phyloP scores from a whole-genome alignment of 495 filamentous ascomycete genomes.

The Bathelium albidoporum region DNA sequence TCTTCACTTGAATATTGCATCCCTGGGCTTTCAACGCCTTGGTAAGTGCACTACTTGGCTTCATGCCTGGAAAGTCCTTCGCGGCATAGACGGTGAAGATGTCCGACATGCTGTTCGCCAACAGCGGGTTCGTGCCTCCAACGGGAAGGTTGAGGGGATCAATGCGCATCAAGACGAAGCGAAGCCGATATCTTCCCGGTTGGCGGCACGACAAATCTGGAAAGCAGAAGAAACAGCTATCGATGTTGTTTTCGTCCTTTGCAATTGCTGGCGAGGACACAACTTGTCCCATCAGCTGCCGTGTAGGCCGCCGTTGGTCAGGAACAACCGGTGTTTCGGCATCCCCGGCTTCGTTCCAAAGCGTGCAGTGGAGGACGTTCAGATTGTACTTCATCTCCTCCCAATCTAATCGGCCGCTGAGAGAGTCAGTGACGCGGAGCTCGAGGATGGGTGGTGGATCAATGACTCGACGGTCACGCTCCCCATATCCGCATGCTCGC shows the following conservation, averaged over 20 bases:
- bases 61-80: slow-evolving; percentile 97
- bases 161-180: slow-evolving; percentile 79
- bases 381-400: slow-evolving; percentile 55
- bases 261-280: slow-evolving; percentile 66
- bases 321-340: slow-evolving; percentile 45
- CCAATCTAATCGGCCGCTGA: slow-evolving; percentile 32
- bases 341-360: slow-evolving; percentile 52
- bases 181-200: slow-evolving; percentile 69
- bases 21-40: slow-evolving; percentile 64
- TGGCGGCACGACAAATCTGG: slow-evolving; percentile 87
- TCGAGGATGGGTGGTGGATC: slow-evolving; percentile 94
- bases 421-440: slow-evolving; percentile 59
- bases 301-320: slow-evolving; percentile 34
- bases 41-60: slow-evolving; percentile 57
- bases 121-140: slow-evolving; percentile 47
- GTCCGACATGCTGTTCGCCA: slow-evolving; percentile 61
- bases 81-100: slow-evolving; percentile 83
- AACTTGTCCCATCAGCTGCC: slow-evolving; percentile 68
- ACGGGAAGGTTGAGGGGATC: slow-evolving; percentile 39
- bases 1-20: slow-evolving; percentile 69
- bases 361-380: slow-evolving; percentile 75
- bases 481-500: slow-evolving; percentile 87
- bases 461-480: slow-evolving; percentile 84
- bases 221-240: slow-evolving; percentile 89
- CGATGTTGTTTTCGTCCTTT: slow-evolving; percentile 51